Percentiles rank a stretch among this genome's conserved stretches.
phyloP scores from a whole-genome alignment of 2,329 filamentous ascomycete genomes.

The Fusarium siculi region DNA sequence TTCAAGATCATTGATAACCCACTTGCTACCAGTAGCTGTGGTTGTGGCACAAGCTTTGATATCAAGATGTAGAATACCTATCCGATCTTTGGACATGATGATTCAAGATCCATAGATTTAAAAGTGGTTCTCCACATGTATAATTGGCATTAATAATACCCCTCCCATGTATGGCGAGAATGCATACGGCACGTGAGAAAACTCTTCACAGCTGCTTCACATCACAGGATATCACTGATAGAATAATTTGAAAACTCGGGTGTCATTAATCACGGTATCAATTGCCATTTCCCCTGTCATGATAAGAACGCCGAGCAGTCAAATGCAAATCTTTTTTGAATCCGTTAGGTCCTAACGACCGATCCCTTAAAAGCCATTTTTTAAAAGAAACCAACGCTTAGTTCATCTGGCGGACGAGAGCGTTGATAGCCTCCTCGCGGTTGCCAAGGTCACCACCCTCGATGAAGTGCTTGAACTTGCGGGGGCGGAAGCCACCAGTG shows the following conservation, averaged over 20 bases:
- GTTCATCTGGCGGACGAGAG: conserved; percentile 98
- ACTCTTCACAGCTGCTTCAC: not conserved
- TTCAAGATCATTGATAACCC: conserved; percentile 98
- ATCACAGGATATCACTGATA: conserved; percentile 29
- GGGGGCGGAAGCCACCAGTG: conserved; percentile 91
- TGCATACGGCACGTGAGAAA: not conserved
- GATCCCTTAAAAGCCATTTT: conserved; percentile 40
- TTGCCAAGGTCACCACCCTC: conserved; percentile 99
- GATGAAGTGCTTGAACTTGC: conserved; percentile 99
- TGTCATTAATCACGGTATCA: conserved; percentile 56
- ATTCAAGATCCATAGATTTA: conserved; percentile 16
- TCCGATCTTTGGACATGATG: not conserved
- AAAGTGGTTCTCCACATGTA: conserved; percentile 12
- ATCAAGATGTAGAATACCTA: conserved; percentile 71
- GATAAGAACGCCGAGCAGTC: conserved; percentile 56
- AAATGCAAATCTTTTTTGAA: conserved; percentile 49
- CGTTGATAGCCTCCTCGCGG: conserved; percentile 98
- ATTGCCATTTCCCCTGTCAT: conserved; percentile 53
- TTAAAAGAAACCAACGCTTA: conserved; percentile 58
- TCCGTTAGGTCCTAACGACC: conserved; percentile 43
- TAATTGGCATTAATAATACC: conserved; percentile 35
- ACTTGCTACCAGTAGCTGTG: conserved; percentile 90
- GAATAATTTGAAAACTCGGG: conserved; percentile 48
- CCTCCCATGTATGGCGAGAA: not conserved
- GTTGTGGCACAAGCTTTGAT: conserved; percentile 97